A percentile compares a stretch with the other conserved stretches of the same genome.
Evolutionary conservation across 805 yeast genomes (phyloP).

Genomic region (Candida boleticola): DNA sequence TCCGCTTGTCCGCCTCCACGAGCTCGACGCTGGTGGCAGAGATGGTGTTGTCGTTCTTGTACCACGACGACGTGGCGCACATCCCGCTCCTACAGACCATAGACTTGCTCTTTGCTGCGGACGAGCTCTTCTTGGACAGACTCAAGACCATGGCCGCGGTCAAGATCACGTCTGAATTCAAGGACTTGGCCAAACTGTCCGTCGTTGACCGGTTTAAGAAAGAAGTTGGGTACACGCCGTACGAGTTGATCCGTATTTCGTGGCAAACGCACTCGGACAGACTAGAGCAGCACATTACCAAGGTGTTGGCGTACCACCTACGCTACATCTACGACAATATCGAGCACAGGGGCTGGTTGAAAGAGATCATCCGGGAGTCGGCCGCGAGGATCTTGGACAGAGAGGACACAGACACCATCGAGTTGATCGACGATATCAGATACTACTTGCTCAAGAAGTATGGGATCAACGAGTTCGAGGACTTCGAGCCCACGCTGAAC

Average conservation of each 20-base stretch:
- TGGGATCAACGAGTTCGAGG: conserved; percentile 25
- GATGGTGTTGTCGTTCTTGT: conserved; percentile 51
- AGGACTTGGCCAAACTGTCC: conserved; percentile 16
- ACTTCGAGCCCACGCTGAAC: conserved; percentile 22
- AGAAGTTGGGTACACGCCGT: conserved; percentile 38
- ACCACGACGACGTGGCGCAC: conserved; percentile 52
- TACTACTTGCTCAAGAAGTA: conserved; percentile 51
- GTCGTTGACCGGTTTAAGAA: conserved; percentile 13
- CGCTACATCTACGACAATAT: conserved; percentile 27
- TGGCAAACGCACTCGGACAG: conserved; percentile 69
- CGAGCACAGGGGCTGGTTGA: conserved; percentile 24
- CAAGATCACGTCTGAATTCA: conserved; percentile 33
- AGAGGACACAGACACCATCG: conserved; percentile 78
- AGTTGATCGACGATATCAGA: conserved; percentile 73
- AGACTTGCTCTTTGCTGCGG: conserved; percentile 59
- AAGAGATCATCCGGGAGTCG: conserved; percentile 33
- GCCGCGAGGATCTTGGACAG: conserved; percentile 57
- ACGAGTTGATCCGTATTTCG: conserved; percentile 58
- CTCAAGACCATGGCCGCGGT: conserved; percentile 64
- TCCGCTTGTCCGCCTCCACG: conserved; percentile 27
- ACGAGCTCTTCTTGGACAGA: conserved; percentile 57
- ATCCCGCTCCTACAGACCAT: conserved; percentile 51
- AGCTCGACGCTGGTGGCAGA: conserved; percentile 39
- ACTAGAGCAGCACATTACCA: conserved; percentile 62
- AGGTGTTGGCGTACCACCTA: conserved; percentile 53